Conservation (phyloP, 1,139 yeast species). For the Saccharomyces hybrid region DNA sequence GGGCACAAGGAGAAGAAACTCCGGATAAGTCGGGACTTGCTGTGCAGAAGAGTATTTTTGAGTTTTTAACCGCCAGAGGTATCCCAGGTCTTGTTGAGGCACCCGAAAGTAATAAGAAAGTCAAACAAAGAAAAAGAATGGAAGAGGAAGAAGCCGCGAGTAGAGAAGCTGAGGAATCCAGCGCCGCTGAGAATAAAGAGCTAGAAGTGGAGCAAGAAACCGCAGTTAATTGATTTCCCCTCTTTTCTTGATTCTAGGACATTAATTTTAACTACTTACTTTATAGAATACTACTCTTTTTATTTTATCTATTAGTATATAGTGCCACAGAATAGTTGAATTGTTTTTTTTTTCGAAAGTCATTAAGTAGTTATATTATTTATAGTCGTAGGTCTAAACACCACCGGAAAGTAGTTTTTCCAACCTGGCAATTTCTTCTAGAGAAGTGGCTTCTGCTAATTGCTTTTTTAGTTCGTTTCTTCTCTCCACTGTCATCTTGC, state of each 20-base stretch:
- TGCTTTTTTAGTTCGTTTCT: constrained; percentile 44
- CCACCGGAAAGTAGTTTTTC: constrained; percentile 39
- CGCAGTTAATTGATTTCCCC: background rate
- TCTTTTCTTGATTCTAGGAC: background rate
- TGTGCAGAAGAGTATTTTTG: constrained; percentile 48
- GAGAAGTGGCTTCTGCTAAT: constrained; percentile 53
- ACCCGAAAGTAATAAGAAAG: background rate
- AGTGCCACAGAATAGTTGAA: background rate
- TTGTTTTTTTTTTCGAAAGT: background rate
- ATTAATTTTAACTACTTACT: background rate
- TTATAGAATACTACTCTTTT: background rate
- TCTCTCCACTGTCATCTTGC: constrained; percentile 47
- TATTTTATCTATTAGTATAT: background rate
- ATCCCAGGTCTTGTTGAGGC: constrained; percentile 32
- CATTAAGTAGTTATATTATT: background rate
- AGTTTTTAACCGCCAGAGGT: constrained; percentile 65
- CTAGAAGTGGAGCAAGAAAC: background rate
- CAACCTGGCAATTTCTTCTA: constrained; percentile 68
- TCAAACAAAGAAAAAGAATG: constrained; percentile 1
- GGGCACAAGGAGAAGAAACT: constrained; percentile 26
- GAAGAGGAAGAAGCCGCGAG: constrained; percentile 1
- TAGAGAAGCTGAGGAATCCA: background rate
- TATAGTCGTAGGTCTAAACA: constrained; percentile 8
- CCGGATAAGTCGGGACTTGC: constrained; percentile 21
- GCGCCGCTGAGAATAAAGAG: background rate